Evolutionary conservation across 164 flowering plant species (phyloP), one percentile per base, ranked within the genome.

Genomic region (Brasenia schreberi): DNA sequence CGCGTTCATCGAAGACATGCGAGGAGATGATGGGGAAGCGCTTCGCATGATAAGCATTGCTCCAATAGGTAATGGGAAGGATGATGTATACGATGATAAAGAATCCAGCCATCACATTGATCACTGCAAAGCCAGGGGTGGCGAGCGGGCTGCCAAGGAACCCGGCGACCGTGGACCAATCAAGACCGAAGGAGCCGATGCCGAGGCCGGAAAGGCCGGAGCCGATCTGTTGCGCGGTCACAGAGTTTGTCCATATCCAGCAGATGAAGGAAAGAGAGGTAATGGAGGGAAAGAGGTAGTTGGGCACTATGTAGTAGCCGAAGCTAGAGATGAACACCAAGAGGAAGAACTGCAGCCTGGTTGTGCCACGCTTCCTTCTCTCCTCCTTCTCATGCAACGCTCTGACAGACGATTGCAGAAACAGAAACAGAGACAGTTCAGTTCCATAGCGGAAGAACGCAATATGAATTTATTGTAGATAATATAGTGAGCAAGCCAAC

Each of bases 331-430:
- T 63, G 6, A 82, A 67, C 64, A 82, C 84, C 1, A 82, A 2
- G 5, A 79, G 53, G 78, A 87, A 87, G 77, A 87, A 87, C 66
- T 87, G 89, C 45, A 82, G 82, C 70, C 84, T 73, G 4, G 87
- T 79, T 6, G 77, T 67, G 5, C 86, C 84, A 70, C 87, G 75
- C 63, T 78, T 82, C 1, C 75, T 72, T 65, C 86, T 72, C 1
- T 19, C 68, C 42, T 87, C 92, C 3, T 18, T 64, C n/a, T 87
- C 92, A 64, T 87, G 89, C 71, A 87, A 61, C 43, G 92, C 86
- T 76, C 89, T 80, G 65, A 27, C 71, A 45, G 33, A 19, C 7
- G 17, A 64, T 17, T 5, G 7, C 4, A 52, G 27, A 23, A 23
- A 19, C 4, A 52, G 27, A 23, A 23, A 19, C 19, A 62, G 12